These are phyloP conservation scores for Hanseniaspora thailandica DNA, from an alignment of 805 yeast genomes.

Conservation along the genomic window DNA sequence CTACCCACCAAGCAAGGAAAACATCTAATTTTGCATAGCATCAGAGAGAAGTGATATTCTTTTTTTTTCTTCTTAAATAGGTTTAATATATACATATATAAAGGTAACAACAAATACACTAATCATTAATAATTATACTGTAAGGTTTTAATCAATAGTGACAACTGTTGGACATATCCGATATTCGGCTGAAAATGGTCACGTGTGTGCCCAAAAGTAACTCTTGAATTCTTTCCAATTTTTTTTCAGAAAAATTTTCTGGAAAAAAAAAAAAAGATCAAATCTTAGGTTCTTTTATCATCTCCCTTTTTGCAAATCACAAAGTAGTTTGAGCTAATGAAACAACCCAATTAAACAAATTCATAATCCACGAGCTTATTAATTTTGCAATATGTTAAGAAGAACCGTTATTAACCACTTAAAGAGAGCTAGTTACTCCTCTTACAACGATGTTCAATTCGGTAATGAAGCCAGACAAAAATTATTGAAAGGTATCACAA, in stretches of 20 bases:
- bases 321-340: too few species aligned
- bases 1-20: constrained; percentile 14
- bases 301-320: not conserved
- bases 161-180: not conserved
- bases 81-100: not conserved
- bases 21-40: not conserved
- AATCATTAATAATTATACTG: too few species aligned
- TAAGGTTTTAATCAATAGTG: too few species aligned
- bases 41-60: too few species aligned
- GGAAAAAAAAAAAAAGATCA: not conserved
- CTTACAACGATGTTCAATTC: constrained; percentile 87
- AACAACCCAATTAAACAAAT: too few species aligned
- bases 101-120: not conserved
- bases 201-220: not conserved
- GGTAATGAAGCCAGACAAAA: constrained; percentile 98
- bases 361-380: not conserved
- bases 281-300: too few species aligned
- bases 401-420: constrained; percentile 8
- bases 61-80: not conserved
- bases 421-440: constrained; percentile 23
- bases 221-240: too few species aligned
- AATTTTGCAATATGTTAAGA: constrained; percentile 10
- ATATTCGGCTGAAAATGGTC: constrained; percentile 1
- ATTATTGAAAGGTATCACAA: constrained; percentile 81
- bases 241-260: not conserved